Evolutionary conservation across 768 basidiomycete species (phyloP), one percentile per base, ranked within the genome.

Genomic region (Clathrus columnatus): DNA sequence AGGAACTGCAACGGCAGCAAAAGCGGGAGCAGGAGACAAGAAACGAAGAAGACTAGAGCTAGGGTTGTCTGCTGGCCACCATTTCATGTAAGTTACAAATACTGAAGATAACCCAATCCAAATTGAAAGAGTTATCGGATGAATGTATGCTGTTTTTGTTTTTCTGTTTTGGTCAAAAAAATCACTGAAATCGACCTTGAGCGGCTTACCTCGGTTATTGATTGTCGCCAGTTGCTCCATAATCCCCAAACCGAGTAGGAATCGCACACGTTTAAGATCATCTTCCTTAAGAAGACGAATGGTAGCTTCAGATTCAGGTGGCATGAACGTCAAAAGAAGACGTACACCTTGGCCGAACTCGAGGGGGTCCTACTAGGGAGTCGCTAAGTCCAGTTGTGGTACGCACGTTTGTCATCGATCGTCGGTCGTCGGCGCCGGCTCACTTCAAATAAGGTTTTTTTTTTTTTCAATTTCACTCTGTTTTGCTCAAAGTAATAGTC

Each of bases 201-300:
- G 20, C 44, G 43, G 68, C 73, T 46, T 59, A 82, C 87, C 72
- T 67, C 68, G 71, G 57, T 69, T 73, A 63, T 91, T 91, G 18
- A 87, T 88, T 8, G 73, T 70, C 4, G 84, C 82, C 41, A 90
- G 74, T 16, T 73, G 70, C 61, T 85, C 85, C 76, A 90, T 81
- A 36, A 75, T 74, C 14, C 81, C 72, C 65, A 84, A 82, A 43
- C 80, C 83, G 20, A 88, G 68, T 61, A 75, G 72, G 67, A 87
- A 88, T 48, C 72, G 77, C n/a, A 80, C 75, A 6, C 75, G 63
- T 60, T 79, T 87, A 56, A 78, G 72, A 65, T 91, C 88, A 4
- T 66, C 62, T 10, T 72, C 58, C 23, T 64, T 58, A 62, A 75
- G 81, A 0, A 70, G 66, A 46, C 87, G 83, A 30, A 90, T 85